Evolutionary conservation across 345 rosid species (phyloP).

Genomic region (Eucalyptus pumila): DNA sequence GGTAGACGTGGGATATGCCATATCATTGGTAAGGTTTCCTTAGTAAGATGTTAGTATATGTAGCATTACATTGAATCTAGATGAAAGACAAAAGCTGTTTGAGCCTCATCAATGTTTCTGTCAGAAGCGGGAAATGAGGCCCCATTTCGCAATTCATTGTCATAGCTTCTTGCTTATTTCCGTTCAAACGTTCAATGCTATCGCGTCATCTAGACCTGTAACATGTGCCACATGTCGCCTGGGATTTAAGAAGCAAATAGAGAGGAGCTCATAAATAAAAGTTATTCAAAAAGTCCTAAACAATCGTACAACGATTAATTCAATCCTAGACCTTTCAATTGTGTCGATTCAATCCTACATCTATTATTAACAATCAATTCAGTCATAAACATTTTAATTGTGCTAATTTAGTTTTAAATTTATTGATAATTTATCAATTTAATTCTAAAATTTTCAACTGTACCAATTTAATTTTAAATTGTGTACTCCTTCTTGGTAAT

Average conservation of each 20-base stretch:
- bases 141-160: not conserved
- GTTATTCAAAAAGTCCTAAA: no score
- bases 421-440: no score
- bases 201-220: not conserved
- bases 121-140: not conserved
- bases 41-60: not conserved
- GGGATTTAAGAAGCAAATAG: not conserved
- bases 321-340: fast-evolving
- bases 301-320: fast-evolving
- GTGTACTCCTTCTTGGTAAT: not conserved
- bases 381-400: not conserved
- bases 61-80: not conserved
- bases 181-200: not conserved
- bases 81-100: not conserved
- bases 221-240: not conserved
- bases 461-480: no score
- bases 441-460: no score
- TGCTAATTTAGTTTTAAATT: no score
- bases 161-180: not conserved
- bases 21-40: not conserved
- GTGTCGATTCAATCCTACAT: no score
- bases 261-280: not conserved
- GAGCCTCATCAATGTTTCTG: not conserved
- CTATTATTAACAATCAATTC: no score
- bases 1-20: not conserved